A percentile compares a stretch with the other conserved stretches of the same genome.
These are phyloP conservation scores for Irpex lacteus DNA, from an alignment of 1,284 basidiomycete species.

Conservation along the genomic window DNA sequence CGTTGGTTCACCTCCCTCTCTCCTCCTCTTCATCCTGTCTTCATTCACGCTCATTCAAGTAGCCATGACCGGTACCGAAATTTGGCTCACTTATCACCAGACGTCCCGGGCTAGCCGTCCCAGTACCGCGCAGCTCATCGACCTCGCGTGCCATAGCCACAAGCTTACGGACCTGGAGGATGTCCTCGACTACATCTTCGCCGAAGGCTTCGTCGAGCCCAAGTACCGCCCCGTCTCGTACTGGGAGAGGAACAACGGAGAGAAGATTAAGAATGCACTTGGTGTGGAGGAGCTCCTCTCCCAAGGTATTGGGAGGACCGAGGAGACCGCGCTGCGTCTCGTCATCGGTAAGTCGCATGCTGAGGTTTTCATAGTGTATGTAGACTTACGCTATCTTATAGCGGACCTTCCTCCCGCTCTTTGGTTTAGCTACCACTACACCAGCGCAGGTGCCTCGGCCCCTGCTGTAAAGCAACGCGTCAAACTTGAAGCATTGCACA, in stretches of 20 bases:
- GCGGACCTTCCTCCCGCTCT: constrained; percentile 37
- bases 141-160: constrained; percentile 38
- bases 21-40: background rate
- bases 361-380: background rate
- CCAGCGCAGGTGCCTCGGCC: constrained; percentile 28
- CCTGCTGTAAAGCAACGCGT: constrained; percentile 37
- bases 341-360: constrained; percentile 35
- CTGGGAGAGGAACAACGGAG: constrained; percentile 40
- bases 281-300: constrained; percentile 38
- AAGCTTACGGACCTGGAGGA: constrained; percentile 43
- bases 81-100: constrained; percentile 47
- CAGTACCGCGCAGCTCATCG: constrained; percentile 43
- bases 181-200: constrained; percentile 46
- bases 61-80: constrained; percentile 33
- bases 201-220: constrained; percentile 43
- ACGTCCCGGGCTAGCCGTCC: constrained; percentile 38
- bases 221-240: constrained; percentile 38
- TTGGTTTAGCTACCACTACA: constrained; percentile 44
- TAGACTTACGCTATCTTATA: constrained; percentile 16
- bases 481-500: constrained; percentile 30
- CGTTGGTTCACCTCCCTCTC: background rate
- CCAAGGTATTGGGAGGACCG: constrained; percentile 37
- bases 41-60: background rate
- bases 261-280: constrained; percentile 32
- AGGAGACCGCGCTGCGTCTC: constrained; percentile 39